Conservation (phyloP, 148 eudicot genomes). For the Silene uniflora region DNA sequence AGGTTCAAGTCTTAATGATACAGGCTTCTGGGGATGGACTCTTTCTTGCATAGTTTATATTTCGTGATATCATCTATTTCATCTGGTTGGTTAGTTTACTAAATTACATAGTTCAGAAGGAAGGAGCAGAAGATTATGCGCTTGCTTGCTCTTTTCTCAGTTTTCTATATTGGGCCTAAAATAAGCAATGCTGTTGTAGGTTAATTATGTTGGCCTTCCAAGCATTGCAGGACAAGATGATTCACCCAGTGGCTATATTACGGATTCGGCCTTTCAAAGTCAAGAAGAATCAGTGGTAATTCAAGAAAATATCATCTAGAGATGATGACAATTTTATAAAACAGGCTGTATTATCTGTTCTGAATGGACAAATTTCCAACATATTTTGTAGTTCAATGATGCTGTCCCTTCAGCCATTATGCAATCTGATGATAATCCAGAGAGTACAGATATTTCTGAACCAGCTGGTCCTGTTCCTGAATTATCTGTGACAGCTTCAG, state of each 20-base stretch:
- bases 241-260: background rate
- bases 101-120: background rate
- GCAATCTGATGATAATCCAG: slow-evolving; percentile 21
- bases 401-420: slow-evolving; percentile 1
- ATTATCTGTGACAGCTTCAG: slow-evolving; percentile 15
- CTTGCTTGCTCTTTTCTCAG: background rate
- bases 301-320: background rate
- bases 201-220: slow-evolving; percentile 7
- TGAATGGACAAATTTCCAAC: background rate
- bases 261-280: background rate
- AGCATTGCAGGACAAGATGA: slow-evolving; percentile 9
- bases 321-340: background rate
- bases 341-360: background rate
- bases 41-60: too few species aligned
- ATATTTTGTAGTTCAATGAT: slow-evolving; percentile 23
- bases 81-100: background rate
- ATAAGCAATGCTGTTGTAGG: slow-evolving; percentile 10
- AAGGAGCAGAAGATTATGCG: background rate
- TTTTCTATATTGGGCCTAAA: slow-evolving; percentile 8
- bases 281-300: background rate
- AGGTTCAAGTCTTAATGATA: too few species aligned
- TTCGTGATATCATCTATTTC: too few species aligned
- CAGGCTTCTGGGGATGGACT: too few species aligned
- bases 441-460: slow-evolving; percentile 29
- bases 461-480: slow-evolving; percentile 24